A percentile compares a stretch with the other conserved stretches of the same genome.
Conservation (phyloP, 768 basidiomycete genomes). For the Amanita molliuscula region DNA sequence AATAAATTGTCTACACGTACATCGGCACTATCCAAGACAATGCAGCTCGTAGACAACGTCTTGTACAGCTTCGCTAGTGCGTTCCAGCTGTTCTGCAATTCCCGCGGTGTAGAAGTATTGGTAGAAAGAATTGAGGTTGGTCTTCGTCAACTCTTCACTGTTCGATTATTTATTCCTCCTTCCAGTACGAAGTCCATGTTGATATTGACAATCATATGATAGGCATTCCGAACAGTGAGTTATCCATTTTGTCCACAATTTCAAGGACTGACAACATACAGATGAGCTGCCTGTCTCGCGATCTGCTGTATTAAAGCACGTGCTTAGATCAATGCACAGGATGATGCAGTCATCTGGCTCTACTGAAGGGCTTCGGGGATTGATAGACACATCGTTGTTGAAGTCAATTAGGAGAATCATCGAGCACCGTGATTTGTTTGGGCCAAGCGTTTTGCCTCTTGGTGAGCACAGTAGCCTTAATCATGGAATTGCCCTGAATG, state of each 20-base stretch:
- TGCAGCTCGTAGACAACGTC: slow-evolving; percentile 88
- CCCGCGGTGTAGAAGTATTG: slow-evolving; percentile 74
- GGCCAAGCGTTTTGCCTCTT: slow-evolving; percentile 75
- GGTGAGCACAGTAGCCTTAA: slow-evolving; percentile 35
- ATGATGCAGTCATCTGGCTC: slow-evolving; percentile 97
- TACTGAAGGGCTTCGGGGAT: slow-evolving; percentile 86
- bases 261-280: neutral
- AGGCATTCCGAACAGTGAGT: slow-evolving; percentile 11
- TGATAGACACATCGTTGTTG: slow-evolving; percentile 84
- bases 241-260: neutral
- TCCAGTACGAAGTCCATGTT: slow-evolving; percentile 56
- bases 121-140: slow-evolving; percentile 83
- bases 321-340: slow-evolving; percentile 85
- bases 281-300: slow-evolving; percentile 68
- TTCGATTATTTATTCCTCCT: slow-evolving; percentile 5
- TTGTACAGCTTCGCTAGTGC: slow-evolving; percentile 85
- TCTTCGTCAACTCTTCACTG: neutral
- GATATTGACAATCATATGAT: slow-evolving; percentile 47
- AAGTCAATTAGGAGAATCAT: slow-evolving; percentile 85
- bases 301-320: slow-evolving; percentile 79
- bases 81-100: slow-evolving; percentile 77
- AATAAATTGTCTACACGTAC: slow-evolving; percentile 61
- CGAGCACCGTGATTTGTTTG: slow-evolving; percentile 73
- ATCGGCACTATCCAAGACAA: slow-evolving; percentile 76
- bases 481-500: slow-evolving; percentile 3